Evolutionary conservation across 805 yeast species (phyloP).

Genomic region (Zygosaccharomyces bailii): DNA sequence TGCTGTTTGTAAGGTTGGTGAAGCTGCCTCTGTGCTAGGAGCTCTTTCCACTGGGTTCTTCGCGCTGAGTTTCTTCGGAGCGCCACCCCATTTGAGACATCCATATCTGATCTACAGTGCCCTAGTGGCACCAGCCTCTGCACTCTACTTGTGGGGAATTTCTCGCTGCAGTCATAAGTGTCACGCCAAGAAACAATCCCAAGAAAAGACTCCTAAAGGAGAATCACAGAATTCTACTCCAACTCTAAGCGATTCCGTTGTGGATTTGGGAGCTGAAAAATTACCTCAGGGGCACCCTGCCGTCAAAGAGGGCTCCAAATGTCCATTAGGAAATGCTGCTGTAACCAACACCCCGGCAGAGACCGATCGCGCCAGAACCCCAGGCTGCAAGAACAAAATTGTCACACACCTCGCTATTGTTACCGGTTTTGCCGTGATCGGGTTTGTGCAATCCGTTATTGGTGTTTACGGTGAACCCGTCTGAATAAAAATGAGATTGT

Average conservation of each 20-base stretch:
- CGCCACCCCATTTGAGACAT: slow-evolving; percentile 57
- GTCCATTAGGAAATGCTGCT: slow-evolving; percentile 20
- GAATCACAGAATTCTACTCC: slow-evolving; percentile 6
- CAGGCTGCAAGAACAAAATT: slow-evolving; percentile 13
- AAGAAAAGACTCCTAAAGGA: background rate
- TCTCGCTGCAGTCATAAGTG: slow-evolving; percentile 17
- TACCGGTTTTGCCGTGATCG: slow-evolving; percentile 21
- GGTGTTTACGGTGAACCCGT: slow-evolving; percentile 35
- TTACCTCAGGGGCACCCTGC: slow-evolving; percentile 18
- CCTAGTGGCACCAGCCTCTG: slow-evolving; percentile 22
- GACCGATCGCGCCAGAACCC: slow-evolving; percentile 11
- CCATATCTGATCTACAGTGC: slow-evolving; percentile 69
- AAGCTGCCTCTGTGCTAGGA: slow-evolving; percentile 38
- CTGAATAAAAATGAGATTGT: background rate
- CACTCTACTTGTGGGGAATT: slow-evolving; percentile 20
- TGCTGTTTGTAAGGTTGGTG: slow-evolving; percentile 25
- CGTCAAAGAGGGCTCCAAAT: slow-evolving; percentile 13
- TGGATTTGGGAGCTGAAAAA: slow-evolving; percentile 26
- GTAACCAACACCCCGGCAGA: slow-evolving; percentile 13
- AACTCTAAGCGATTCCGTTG: slow-evolving; percentile 26
- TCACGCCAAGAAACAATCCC: slow-evolving; percentile 1
- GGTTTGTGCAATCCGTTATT: slow-evolving; percentile 30
- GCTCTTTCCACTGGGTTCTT: slow-evolving; percentile 50
- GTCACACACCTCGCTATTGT: slow-evolving; percentile 20
- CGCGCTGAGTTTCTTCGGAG: slow-evolving; percentile 49